Base-by-base conservation (phyloP, 345 rosid genomes). In the Populus tremula region DNA sequence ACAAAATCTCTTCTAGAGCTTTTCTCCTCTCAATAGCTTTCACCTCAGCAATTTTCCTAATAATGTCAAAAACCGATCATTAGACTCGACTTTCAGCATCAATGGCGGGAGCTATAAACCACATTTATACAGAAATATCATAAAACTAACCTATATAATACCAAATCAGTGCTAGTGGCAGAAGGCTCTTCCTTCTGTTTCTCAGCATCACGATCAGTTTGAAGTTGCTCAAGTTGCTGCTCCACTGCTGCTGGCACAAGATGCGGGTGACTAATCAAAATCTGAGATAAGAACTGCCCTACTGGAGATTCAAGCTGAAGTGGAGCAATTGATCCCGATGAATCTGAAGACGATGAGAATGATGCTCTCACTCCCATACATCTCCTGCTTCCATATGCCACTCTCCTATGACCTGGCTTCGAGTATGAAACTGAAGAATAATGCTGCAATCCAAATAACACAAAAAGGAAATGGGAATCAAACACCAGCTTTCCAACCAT, bases 241-340 rank as follows among this genome's bases (percentile, higher is more conserved):
- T 94, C 99, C 59, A 90, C 98, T 8, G 99, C 99, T 25, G 95
- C 98, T 68, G 94, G 95, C 76, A 96, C 87, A 33, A 96, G 98
- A 83, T 96, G 97, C 7, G 99, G 99, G 79, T 96, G 97, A 76
- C 90, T 96, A 38, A 82, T 61, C 79, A 96, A 75, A 62, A 96
- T 94, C 87, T 94, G 95, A 35, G 93, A 86, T 82, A 96, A 84
- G 76, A 96, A 92, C 86, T 91, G 97, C 67, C 99, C 98, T n/a
- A 90, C 84, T 1, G 97, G 97, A 53, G 99, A 96, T 77, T 92
- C 90, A 71, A 96, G 85, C 87, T 82, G 91, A 21, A 94, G 97
- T 0, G 99, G 97, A 10, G 97, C 95, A 80, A 93, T 21, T 1
- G 91, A 83, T 11, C 91, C 87, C 12, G 81, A 65, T 21, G 94